Evolutionary conservation across 805 yeast genomes (phyloP), one percentile per base, ranked within the genome.

Genomic region (Sungouiozyma intestinalis): DNA sequence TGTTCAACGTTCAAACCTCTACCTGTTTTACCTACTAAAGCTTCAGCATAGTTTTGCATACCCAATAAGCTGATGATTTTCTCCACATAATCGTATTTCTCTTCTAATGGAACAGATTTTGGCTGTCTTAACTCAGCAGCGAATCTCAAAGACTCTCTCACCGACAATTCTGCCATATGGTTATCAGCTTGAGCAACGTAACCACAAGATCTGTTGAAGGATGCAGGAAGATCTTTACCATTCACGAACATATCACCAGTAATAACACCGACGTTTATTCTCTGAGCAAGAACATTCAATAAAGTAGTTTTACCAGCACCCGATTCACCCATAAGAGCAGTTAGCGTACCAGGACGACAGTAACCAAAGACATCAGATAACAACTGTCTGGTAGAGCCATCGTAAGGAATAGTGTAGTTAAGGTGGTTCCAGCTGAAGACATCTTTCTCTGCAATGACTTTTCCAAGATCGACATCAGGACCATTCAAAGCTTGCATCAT

Each of bases 301-400:
- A 82, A 66, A 2, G 90, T 83, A 19, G 92, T 82, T 55, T 82
- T 82, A 66, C 92, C 92, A 37, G 92, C 92, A 66, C 92, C 92
- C 29, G 90, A 82, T 41, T 81, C 83, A 54, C 92, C 92, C 88
- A 82, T 81, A 45, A 82, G 67, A 4, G 90, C 90, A 35, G 88
- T 81, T 61, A 82, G 68, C 44, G 83, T 81, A 52, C 90, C 90
- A 16, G 90, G 90, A 54, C 77, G 78, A 42, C 81, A 85, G 69
- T 78, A 82, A 39, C 90, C 90, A 52, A 73, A 76, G 38, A 76
- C 74, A 53, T 69, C 66, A 48, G 71, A 64, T 41, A 76, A 61
- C 49, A 81, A 67, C 43, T 76, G 66, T 56, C 85, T 68, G 18
- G 76, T 71, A 43, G 74, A 81, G 40, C 68, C 67, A 51, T 78